Conservation (phyloP, 2,329 filamentous ascomycete species). For the Chaetomiaceae sp. region DNA sequence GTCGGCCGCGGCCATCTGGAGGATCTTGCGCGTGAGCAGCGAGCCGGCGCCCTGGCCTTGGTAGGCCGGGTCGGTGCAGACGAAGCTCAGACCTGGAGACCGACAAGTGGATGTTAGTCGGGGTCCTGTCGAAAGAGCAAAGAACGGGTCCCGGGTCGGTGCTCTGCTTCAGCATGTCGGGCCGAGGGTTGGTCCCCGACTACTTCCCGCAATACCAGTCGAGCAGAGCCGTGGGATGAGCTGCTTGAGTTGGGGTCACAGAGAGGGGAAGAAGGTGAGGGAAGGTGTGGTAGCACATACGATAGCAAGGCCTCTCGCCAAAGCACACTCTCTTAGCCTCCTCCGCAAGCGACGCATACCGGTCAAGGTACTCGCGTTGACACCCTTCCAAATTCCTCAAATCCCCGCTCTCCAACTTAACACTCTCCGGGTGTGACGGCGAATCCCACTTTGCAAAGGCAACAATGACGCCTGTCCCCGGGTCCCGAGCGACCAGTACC, state of each 20-base stretch:
- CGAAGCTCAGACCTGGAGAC: slow-evolving; percentile 32
- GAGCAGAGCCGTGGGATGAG: no score
- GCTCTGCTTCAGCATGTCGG: neutral
- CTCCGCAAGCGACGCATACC: slow-evolving; percentile 31
- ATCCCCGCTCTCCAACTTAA: slow-evolving; percentile 25
- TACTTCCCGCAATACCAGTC: neutral
- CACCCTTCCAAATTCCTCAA: slow-evolving; percentile 26
- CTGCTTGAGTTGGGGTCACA: no score
- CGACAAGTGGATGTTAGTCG: neutral
- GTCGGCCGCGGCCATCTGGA: slow-evolving; percentile 32
- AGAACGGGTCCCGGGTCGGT: neutral
- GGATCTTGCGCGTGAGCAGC: slow-evolving; percentile 32
- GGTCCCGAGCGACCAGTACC: slow-evolving; percentile 34
- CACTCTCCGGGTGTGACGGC: slow-evolving; percentile 13
- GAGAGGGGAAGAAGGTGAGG: neutral
- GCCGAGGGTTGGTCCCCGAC: neutral
- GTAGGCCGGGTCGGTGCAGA: slow-evolving; percentile 37
- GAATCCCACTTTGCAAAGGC: slow-evolving; percentile 38
- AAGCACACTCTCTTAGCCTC: slow-evolving; percentile 32
- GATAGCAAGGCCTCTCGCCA: slow-evolving; percentile 32
- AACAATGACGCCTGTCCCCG: slow-evolving; percentile 28
- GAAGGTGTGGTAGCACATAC: slow-evolving; percentile 31
- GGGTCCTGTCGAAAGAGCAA: neutral
- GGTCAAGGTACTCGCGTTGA: slow-evolving; percentile 33
- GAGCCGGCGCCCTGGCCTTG: slow-evolving; percentile 36